phyloP scores from a whole-genome alignment of 1,284 basidiomycete species.

The Fomitopsis pinicola region DNA sequence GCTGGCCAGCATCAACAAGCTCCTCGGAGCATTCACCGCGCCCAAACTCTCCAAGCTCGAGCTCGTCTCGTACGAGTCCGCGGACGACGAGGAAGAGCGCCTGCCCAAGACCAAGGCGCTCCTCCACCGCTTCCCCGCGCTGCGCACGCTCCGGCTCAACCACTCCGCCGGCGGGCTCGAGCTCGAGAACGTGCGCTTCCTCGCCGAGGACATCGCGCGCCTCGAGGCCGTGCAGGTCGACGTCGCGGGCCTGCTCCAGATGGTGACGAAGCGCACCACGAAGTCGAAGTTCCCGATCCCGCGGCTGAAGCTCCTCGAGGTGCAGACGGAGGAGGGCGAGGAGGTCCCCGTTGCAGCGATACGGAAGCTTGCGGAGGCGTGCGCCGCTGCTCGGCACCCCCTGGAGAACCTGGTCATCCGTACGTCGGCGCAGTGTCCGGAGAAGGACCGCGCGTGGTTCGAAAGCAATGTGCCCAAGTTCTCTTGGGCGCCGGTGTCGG shows the following conservation, averaged over 20 bases:
- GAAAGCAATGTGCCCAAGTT: neutral
- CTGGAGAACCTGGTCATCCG: neutral
- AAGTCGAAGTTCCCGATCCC: neutral
- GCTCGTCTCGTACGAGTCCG: neutral
- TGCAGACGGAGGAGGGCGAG: neutral
- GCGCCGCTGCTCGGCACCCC: neutral
- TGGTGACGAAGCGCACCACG: neutral
- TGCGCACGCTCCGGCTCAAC: neutral
- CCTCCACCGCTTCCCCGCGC: neutral
- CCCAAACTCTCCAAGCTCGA: neutral
- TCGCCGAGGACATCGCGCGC: neutral
- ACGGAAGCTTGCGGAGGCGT: neutral
- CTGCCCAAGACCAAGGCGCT: neutral
- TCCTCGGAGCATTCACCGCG: neutral
- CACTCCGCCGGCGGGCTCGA: neutral
- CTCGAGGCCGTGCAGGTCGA: neutral
- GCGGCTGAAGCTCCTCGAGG: neutral
- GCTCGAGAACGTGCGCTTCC: neutral
- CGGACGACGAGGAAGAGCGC: neutral
- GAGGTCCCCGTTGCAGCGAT: neutral
- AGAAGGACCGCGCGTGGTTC: slow-evolving; percentile 2
- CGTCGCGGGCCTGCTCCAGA: neutral
- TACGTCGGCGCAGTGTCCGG: neutral
- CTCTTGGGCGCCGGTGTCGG: neutral
- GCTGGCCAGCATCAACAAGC: neutral